phyloP scores from a whole-genome alignment of 371 early-diverging fungal species.

The Apophysomyces variabilis region DNA sequence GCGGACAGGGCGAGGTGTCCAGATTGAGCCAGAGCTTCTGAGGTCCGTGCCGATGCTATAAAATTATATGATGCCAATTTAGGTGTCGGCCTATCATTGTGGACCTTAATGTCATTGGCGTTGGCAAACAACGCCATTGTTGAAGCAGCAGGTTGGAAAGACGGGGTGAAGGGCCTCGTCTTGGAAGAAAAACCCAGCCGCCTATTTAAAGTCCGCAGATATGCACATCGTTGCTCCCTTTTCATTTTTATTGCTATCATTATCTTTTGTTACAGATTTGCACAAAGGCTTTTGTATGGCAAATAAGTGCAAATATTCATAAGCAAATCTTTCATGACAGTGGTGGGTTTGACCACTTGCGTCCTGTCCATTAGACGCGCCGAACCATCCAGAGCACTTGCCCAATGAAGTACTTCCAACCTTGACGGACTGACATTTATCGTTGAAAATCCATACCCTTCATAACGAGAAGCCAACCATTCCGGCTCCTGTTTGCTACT shows the following conservation, averaged over 20 bases:
- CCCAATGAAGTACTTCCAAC: slow-evolving; percentile 32
- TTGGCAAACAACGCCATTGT: slow-evolving; percentile 49
- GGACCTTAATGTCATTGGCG: slow-evolving; percentile 32
- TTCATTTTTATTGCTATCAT: background rate
- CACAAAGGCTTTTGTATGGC: background rate
- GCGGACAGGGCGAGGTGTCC: slow-evolving; percentile 57
- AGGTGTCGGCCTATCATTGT: slow-evolving; percentile 25
- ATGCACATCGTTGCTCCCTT: slow-evolving; percentile 1
- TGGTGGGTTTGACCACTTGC: background rate
- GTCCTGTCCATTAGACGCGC: background rate
- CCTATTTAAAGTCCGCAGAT: background rate
- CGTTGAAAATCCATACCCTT: slow-evolving; percentile 34
- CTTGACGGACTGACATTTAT: slow-evolving; percentile 19
- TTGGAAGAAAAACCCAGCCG: background rate
- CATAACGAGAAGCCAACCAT: slow-evolving; percentile 31
- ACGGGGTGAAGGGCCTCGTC: background rate
- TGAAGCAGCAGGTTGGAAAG: background rate
- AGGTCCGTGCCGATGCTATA: slow-evolving; percentile 46
- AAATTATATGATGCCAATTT: slow-evolving; percentile 48
- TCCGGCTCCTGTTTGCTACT: background rate
- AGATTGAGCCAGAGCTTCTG: slow-evolving; percentile 47
- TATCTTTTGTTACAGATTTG: too few relatives aligned
- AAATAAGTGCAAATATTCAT: background rate
- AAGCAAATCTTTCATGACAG: background rate
- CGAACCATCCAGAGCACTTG: slow-evolving; percentile 20